phyloP scores from a whole-genome alignment of 768 basidiomycete genomes.

The Mycena venus region DNA sequence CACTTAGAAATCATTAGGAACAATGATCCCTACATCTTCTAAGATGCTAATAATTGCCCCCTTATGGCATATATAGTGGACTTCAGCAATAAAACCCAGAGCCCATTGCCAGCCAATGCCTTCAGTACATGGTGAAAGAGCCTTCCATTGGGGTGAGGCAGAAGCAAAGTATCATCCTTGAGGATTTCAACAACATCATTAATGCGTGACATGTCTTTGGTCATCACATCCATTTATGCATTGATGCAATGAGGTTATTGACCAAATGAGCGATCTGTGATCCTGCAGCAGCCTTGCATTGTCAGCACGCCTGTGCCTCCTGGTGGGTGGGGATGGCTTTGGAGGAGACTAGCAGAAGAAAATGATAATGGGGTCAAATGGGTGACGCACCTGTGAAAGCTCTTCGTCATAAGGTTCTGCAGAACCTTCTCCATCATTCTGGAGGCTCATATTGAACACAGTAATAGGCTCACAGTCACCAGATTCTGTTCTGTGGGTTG shows the following conservation, averaged over 20 bases:
- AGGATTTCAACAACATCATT: neutral
- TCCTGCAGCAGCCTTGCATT: conserved; percentile 13
- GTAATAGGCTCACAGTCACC: neutral
- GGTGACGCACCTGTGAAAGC: neutral
- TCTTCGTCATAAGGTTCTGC: neutral
- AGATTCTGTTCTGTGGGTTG: neutral
- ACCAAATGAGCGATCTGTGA: too few species aligned
- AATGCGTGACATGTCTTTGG: neutral
- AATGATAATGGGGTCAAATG: neutral
- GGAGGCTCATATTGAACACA: neutral
- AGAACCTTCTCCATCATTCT: neutral
- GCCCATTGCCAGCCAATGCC: neutral
- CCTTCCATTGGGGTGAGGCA: neutral
- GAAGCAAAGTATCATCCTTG: neutral
- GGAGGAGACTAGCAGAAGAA: neutral
- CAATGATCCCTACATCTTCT: neutral
- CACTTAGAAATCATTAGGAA: too few species aligned
- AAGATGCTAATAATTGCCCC: neutral
- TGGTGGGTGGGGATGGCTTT: neutral
- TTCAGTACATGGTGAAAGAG: neutral
- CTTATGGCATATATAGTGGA: neutral
- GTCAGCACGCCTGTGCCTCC: neutral
- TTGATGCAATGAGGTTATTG: neutral
- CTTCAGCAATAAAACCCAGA: too few species aligned
- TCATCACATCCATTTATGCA: neutral